Base-by-base conservation (phyloP, 257 asterid genomes). In the Lavandula angustifolia region DNA sequence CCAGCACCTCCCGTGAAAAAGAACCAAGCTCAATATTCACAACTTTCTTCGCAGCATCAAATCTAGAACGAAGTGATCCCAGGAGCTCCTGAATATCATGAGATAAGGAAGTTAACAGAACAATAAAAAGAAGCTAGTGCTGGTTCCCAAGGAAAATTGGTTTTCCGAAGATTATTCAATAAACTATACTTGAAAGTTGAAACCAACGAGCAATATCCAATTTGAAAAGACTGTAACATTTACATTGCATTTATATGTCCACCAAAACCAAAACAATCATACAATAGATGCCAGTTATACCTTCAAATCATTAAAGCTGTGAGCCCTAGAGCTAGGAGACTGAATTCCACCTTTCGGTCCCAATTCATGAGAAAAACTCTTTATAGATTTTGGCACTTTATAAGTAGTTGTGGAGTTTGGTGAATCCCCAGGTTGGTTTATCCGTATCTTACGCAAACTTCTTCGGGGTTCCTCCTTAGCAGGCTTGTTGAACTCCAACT, bases 361-460 rank as follows among this genome's bases (percentile, higher is more conserved):
- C 83, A 92, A 79, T 81, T 89, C 97, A 62, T 92, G 99, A 41
- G 99, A 92, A 81, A 87, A 92, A 64, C 99, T 92, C 78, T 92
- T 92, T 63, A 89, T 62, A 67, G 72, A 64, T 76, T 82, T 85
- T 40, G 83, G 76, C 54, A 74, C 77, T 71, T 82, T 80, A 61
- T 70, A 67, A 60, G 79, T 71, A 34, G 75, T 67, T 58, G 69
- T 65, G 40, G 63, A 42, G 74, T 79, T 85, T 59, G 76, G 71
- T 78, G 84, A 67, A 73, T 80, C 73, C 55, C 56, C 82, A 61
- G 83, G 61, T 64, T 71, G 59, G 60, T 71, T 68, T 67, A 72
- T 79, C 64, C 61, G 73, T 81, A 72, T 78, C 84, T 74, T 79
- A 53, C 71, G 77, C 37, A 76, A 63, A 72, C 79, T 84, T 70